Base-by-base conservation (phyloP, 2,329 filamentous ascomycete species). In the Emergomyces pasteurianus region DNA sequence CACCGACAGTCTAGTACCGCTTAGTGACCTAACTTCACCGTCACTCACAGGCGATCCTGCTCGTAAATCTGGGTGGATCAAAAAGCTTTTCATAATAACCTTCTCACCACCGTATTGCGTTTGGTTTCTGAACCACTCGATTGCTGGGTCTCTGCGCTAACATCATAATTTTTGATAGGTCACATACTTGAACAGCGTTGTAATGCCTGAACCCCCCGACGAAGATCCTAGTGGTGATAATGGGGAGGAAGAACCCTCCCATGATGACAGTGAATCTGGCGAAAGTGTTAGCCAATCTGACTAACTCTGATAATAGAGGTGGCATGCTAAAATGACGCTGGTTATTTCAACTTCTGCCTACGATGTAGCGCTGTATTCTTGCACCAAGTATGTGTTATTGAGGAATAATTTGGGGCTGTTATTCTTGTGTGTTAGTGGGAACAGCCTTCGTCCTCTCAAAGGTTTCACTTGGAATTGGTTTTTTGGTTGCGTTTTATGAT, bases 101-200 rank as follows among this genome's bases (percentile, higher is more conserved):
- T 42, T 10, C 31, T 34, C 34, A 42, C 21, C 38, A 28, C 21
- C 53, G 21, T 55, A 40, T 55, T 55, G 21, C 5, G n/a, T 40
- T 18, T 42, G n/a, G 23, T 9, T n/a, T 42, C 21, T 42, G 14
- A 43, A 16, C 16, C 16, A 28, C 21, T 43, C 21, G 23, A 43
- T 31, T 57, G 38, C 10, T 14, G 36, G 9, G 38, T 34, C 28
- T 55, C 56, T 61, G 71, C 67, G 71, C 68, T 64, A 67, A 64
- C 66, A 56, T 62, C 65, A 61, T 60, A 46, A 16, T 60, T 59
- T 58, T 62, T 47, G 61, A 65, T 66, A 89, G 86, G 78, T 90
- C 59, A 83, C 84, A 36, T 89, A 88, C 72, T 72, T 90, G 63
- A 91, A 90, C 68, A 82, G 79, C 62, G 80, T 88, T 50, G 86